Percentiles rank a stretch among this genome's conserved stretches.
Conservation (phyloP, 148 eudicot genomes). For the Fagopyrum esculentum region DNA sequence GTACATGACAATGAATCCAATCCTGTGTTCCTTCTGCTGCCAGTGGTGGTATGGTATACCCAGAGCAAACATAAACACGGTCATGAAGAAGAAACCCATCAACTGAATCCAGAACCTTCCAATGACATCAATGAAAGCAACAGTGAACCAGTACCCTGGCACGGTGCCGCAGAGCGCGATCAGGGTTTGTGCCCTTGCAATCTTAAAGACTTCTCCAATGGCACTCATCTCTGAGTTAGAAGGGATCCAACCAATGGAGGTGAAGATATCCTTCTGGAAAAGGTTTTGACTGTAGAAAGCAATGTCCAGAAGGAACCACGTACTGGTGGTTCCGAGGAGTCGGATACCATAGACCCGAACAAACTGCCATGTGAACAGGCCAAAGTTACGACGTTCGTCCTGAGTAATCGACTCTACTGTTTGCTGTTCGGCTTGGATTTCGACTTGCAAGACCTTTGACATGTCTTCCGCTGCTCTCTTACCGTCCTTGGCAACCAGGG, state of each 20-base stretch:
- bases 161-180: constrained; percentile 8
- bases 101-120: constrained; percentile 7
- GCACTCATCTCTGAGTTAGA: background rate
- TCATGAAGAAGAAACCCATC: constrained; percentile 9
- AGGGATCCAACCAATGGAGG: constrained; percentile 8
- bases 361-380: background rate
- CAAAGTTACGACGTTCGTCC: background rate
- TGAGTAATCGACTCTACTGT: background rate
- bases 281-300: background rate
- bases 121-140: constrained; percentile 9
- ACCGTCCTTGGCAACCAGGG: background rate
- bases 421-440: background rate
- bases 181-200: constrained; percentile 6
- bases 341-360: background rate
- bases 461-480: constrained; percentile 2
- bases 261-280: constrained; percentile 8
- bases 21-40: background rate
- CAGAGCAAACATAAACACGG: constrained; percentile 8
- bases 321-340: too few relatives aligned
- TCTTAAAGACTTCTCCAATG: background rate
- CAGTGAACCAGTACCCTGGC: constrained; percentile 12
- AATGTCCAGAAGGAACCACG: too few relatives aligned
- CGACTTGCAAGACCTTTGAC: constrained; percentile 5
- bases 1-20: background rate
- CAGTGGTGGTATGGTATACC: background rate